Base-by-base conservation (phyloP, 1,139 yeast species). In the Geotrichum bryndzae region DNA sequence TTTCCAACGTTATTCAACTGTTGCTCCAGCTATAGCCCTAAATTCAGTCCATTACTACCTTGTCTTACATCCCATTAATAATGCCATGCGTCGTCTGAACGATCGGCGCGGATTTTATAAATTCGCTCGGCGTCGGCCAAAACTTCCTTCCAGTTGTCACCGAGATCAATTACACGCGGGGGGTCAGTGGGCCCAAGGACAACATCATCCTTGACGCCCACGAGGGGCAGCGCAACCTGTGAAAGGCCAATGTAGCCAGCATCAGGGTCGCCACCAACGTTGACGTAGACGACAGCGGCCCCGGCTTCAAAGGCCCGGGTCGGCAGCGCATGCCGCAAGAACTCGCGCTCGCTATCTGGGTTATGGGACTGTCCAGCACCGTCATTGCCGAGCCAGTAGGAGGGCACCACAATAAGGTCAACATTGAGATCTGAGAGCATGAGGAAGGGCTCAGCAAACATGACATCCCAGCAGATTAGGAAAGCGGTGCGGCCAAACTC, bases 401-500 rank as follows among this genome's bases (percentile, higher is more conserved):
- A 65, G 25, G 68, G 68, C 4, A 66, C 62, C 22, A 66, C 56
- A 57, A 66, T 56, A 15, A 66, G 56, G 33, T 65, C 63, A 33
- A 61, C 66, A 10, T 61, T 63, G 27, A 64, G 66, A n/a, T 55
- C 53, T 18, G 62, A 60, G 23, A 66, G 62, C 53, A 60, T 56
- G 25, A 65, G 59, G 56, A 66, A 66, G 3, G 67, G 66, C 52
- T 66, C 68, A 3, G 68, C 63, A 45, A 62, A 62, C 56, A 63
- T 61, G 53, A 59, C 55, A 58, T 66, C 68, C 68, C 68, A 66
- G 57, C 68, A 66, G 11, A 66, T 53, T 31, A 66, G 60, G 51
- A 66, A 57, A 11, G 65, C 67, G 4, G 64, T 64, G 46, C 57
- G 59, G 27, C 68, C 68, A 55, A 66, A 64, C 56, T 65, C 67